Base-by-base conservation (phyloP, 352 stramenopile genomes). In the Globisporangium mamillatum region DNA sequence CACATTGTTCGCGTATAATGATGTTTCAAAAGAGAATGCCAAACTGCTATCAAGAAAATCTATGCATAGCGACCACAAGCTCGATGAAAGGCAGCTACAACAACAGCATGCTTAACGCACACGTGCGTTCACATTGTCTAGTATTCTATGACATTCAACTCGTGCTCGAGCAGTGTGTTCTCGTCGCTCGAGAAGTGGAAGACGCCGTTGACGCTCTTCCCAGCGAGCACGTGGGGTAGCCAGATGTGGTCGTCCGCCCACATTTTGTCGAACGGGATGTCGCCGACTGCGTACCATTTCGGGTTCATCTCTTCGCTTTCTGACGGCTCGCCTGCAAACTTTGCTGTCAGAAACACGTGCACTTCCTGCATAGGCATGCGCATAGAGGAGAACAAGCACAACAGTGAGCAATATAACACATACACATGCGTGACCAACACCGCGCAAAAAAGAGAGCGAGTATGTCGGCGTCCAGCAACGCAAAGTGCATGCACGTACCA, bases 251-350 rank as follows among this genome's bases (percentile, higher is more conserved):
- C 90, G 72, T 97, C 90, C 2, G 85, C 71, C 90, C 91, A 97
- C 90, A 97, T 97, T n/a, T 70, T 72, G 3, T 80, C 66, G 61
- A 83, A 94, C n/a, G 92, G 92, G 54, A 97, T 85, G 12, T 69
- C 67, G 38, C 72, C 69, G 7, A 74, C 54, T 53, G 75, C 63
- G 72, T 81, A 97, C 92, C 92, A 98, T 56, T 86, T 61, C 32
- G 92, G 90, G 63, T 63, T 75, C 92, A 98, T 98, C 74, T 98
- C 92, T 6, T 97, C 88, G 59, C 83, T 93, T 75, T 98, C 92
- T 4, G 71, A 82, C 0, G 88, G 83, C 55, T 91, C 76, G 20
- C 90, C 91, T 12, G 58, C 44, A 63, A 93, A 95, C 36, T 79
- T 57, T 6, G 70, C 63, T 24, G 86, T 84, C 63, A 90, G 20